phyloP scores from a whole-genome alignment of 306 rosid species.

The Trifolium pratense region DNA sequence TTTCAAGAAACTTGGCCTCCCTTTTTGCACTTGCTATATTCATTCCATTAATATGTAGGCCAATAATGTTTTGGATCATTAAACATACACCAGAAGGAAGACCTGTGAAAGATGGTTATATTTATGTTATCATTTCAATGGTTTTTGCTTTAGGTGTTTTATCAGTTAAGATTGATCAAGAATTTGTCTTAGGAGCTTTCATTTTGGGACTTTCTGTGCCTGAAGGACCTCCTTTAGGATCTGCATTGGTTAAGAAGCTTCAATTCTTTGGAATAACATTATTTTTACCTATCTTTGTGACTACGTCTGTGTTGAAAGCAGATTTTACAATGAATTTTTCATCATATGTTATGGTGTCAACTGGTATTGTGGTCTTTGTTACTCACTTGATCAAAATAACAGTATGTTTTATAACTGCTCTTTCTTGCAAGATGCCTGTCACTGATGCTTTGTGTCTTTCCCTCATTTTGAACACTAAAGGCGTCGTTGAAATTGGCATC shows the following conservation, averaged over 20 bases:
- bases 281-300: slow-evolving; percentile 61
- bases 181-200: slow-evolving; percentile 54
- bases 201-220: slow-evolving; percentile 67
- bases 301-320: slow-evolving; percentile 47
- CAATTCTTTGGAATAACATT: slow-evolving; percentile 44
- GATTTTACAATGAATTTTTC: slow-evolving; percentile 25
- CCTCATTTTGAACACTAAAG: slow-evolving; percentile 63
- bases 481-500: slow-evolving; percentile 41
- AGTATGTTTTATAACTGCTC: slow-evolving; percentile 31
- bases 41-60: slow-evolving; percentile 43
- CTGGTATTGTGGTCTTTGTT: not conserved
- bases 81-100: slow-evolving; percentile 60
- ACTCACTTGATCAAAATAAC: slow-evolving; percentile 29
- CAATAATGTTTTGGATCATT: slow-evolving; percentile 55
- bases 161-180: slow-evolving; percentile 35
- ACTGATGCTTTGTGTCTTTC: slow-evolving; percentile 55
- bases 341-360: fast-evolving
- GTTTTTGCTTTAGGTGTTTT: slow-evolving; percentile 42
- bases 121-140: slow-evolving; percentile 32
- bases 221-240: slow-evolving; percentile 70
- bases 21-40: not conserved
- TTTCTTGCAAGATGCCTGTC: slow-evolving; percentile 48
- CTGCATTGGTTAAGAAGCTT: slow-evolving; percentile 57
- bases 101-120: slow-evolving; percentile 44
- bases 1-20: not conserved